Evolutionary conservation across 331 rosid species (phyloP).

Genomic region (Acacia concinna): DNA sequence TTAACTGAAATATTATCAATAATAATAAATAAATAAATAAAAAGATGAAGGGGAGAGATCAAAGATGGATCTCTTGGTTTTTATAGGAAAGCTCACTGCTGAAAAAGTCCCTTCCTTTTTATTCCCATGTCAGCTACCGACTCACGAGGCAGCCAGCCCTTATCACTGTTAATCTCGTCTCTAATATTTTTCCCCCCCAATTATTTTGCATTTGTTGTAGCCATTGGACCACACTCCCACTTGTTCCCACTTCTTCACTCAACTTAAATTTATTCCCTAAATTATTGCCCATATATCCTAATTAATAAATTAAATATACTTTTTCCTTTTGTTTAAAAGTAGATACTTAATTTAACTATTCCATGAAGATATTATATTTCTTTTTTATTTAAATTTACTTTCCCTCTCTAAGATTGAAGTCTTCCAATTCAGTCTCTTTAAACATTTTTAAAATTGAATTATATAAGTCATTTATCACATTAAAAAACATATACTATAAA

Average conservation of each 20-base stretch:
- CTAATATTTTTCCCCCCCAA: neutral
- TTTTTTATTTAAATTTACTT: neutral
- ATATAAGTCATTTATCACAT: neutral
- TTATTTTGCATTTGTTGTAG: neutral
- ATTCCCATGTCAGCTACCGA: conserved; percentile 4
- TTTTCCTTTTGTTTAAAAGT: neutral
- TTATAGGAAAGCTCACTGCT: neutral
- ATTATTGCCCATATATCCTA: neutral
- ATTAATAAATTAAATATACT: neutral
- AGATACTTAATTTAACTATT: neutral
- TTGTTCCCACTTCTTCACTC: conserved; percentile 32
- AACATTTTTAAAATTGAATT: neutral
- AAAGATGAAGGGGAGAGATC: neutral
- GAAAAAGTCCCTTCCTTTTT: neutral
- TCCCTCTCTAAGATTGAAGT: neutral
- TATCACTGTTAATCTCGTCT: neutral
- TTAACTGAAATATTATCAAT: too few relatives aligned
- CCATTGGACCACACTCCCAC: conserved; percentile 43
- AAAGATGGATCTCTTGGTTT: neutral
- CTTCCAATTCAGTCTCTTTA: neutral
- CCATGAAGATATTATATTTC: neutral
- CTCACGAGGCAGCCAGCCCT: neutral
- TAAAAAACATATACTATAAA: too few relatives aligned
- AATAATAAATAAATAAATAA: too few relatives aligned
- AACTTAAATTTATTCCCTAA: neutral